Percentiles rank a stretch among this genome's conserved stretches.
Conservation (phyloP, 805 yeast species). For the Metschnikowia continentalis region DNA sequence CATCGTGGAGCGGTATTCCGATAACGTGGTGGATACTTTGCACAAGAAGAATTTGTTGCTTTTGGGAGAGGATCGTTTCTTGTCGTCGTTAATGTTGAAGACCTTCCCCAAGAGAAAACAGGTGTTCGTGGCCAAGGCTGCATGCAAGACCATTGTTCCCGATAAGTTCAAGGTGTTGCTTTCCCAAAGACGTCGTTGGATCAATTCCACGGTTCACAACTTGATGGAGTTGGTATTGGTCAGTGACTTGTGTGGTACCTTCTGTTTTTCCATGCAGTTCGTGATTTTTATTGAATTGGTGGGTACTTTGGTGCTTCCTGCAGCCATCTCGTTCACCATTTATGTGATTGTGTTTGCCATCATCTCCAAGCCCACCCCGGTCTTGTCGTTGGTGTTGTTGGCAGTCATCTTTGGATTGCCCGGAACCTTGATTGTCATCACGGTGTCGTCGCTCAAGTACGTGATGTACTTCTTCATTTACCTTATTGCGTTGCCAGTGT, state of each 20-base stretch:
- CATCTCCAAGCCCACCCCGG: constrained; percentile 70
- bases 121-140: constrained; percentile 83
- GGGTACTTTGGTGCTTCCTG: constrained; percentile 86
- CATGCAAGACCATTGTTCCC: constrained; percentile 90
- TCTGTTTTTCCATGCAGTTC: constrained; percentile 93
- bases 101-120: constrained; percentile 89
- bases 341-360: constrained; percentile 74
- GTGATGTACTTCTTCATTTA: constrained; percentile 77
- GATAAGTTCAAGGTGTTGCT: constrained; percentile 70
- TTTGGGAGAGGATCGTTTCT: constrained; percentile 86
- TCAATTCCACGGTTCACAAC: constrained; percentile 90
- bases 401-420: constrained; percentile 83
- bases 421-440: constrained; percentile 72
- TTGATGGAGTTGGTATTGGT: constrained; percentile 82
- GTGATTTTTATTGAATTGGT: constrained; percentile 77
- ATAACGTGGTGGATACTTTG: constrained; percentile 76
- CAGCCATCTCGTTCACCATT: constrained; percentile 77
- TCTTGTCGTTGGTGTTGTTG: constrained; percentile 69
- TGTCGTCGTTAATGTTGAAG: constrained; percentile 78
- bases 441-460: constrained; percentile 71
- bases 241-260: constrained; percentile 87
- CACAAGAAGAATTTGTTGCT: constrained; percentile 82
- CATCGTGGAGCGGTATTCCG: constrained; percentile 86
- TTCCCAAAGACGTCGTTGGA: constrained; percentile 96
- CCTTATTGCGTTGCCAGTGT: constrained; percentile 78